These are phyloP conservation scores for Aspergillus udagawae DNA, from an alignment of 2,329 filamentous ascomycete species.

Conservation along the genomic window DNA sequence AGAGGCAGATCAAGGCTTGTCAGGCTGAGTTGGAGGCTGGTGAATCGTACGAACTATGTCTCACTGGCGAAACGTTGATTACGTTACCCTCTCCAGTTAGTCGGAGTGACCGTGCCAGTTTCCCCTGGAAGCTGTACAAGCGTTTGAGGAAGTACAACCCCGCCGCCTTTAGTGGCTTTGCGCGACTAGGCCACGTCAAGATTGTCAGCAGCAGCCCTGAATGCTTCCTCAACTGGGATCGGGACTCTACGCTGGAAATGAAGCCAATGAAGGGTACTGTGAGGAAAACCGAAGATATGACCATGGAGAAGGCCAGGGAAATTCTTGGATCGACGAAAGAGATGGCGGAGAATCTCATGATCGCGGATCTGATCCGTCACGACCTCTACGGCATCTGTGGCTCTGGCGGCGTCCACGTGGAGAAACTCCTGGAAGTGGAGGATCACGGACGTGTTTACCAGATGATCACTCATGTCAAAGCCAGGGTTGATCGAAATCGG, in stretches of 20 bases:
- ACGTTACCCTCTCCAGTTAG: conserved; percentile 31
- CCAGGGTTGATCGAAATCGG: conserved; percentile 38
- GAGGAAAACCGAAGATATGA: conserved; percentile 67
- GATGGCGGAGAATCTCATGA: conserved; percentile 95
- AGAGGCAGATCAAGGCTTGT: conserved; percentile 62
- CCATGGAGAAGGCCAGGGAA: conserved; percentile 65
- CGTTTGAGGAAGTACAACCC: conserved; percentile 68
- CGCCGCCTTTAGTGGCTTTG: conserved; percentile 79
- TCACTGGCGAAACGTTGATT: conserved; percentile 71
- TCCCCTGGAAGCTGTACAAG: conserved; percentile 69
- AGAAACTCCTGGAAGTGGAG: conserved; percentile 78
- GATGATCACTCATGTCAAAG: conserved; percentile 84
- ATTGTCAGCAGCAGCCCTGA: conserved; percentile 83
- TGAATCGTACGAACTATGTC: conserved; percentile 80
- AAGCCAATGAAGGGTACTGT: conserved; percentile 96
- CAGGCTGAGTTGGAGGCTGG: conserved; percentile 70
- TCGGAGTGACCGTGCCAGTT: conserved; percentile 24
- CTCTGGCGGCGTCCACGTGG: conserved; percentile 67
- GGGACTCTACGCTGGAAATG: conserved; percentile 53
- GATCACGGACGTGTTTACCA: conserved; percentile 89
- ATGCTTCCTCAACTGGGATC: conserved; percentile 72
- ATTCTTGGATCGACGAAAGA: conserved; percentile 82
- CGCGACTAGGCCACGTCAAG: conserved; percentile 65
- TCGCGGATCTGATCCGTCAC: conserved; percentile 92
- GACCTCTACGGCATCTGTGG: conserved; percentile 84